A percentile compares a stretch with the other conserved stretches of the same genome.
Conservation (phyloP, 2,329 filamentous ascomycete genomes). For the Westerdykella sp. region DNA sequence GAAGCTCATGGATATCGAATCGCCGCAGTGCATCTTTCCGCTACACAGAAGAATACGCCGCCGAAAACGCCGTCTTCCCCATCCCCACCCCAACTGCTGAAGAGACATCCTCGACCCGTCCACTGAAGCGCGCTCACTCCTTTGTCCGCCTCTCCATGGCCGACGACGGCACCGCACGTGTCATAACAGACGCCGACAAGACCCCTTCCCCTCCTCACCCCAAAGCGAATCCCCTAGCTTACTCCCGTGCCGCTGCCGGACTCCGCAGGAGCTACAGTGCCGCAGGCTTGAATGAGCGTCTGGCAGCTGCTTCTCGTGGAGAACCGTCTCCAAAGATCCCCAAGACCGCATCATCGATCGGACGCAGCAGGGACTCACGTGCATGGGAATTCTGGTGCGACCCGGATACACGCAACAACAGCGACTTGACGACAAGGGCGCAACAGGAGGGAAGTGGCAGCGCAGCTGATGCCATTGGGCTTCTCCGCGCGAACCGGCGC, state of each 20-base stretch:
- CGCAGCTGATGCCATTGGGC: conserved; percentile 72
- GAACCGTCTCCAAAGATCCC: conserved; percentile 30
- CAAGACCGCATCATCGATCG: conserved; percentile 53
- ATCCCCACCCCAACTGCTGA: conserved; percentile 31
- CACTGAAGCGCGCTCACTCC: conserved; percentile 39
- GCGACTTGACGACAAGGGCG: conserved; percentile 69
- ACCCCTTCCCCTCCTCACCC: conserved; percentile 61
- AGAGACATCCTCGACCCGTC: conserved; percentile 45
- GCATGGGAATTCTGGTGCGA: conserved; percentile 91
- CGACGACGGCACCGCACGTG: conserved; percentile 82
- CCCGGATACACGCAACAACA: conserved; percentile 61
- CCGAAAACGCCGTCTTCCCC: conserved; percentile 27
- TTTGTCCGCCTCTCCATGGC: conserved; percentile 74
- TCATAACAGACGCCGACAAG: conserved; percentile 62
- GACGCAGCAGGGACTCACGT: conserved; percentile 76
- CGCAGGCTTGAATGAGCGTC: conserved; percentile 39
- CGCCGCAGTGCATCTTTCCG: conserved; percentile 40
- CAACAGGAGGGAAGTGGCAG: conserved; percentile 75
- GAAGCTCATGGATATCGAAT: conserved; percentile 42
- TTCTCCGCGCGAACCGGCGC: conserved; percentile 63
- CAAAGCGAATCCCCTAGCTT: conserved; percentile 43
- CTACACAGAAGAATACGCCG: conserved; percentile 27
- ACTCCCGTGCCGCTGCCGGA: conserved; percentile 41
- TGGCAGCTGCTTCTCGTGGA: conserved; percentile 22
- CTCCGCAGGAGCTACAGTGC: conserved; percentile 69